Base-by-base conservation (phyloP, 352 stramenopile genomes). In the Phytophthora ohioensis region DNA sequence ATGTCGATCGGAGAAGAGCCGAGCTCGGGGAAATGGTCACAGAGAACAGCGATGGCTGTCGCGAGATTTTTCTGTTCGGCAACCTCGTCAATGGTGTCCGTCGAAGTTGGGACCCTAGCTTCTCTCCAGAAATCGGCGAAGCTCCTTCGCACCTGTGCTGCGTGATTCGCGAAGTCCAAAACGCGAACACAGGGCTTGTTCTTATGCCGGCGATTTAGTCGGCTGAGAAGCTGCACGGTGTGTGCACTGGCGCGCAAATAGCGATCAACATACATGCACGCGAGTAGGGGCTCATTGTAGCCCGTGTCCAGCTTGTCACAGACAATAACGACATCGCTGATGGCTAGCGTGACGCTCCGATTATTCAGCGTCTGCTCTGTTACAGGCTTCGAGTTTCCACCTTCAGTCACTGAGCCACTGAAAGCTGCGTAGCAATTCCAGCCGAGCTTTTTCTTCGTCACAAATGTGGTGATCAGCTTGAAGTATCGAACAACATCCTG, bases 241-340 rank as follows among this genome's bases (percentile, higher is more conserved):
- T 91, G 86, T 1, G 79, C 73, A 21, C 76, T 88, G 5, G 83
- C 83, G 5, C 81, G 82, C 38, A 95, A 69, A 39, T 88, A 85
- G 10, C 88, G 85, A 63, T 95, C 88, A n/a, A 95, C 85, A 61
- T 93, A 95, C 86, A 95, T 94, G 27, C 79, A 86, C 4, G 81
- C 70, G 12, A 95, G 75, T 36, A 85, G 47, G 0, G 88, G 87
- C 42, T 95, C 87, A 53, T 93, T 95, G 77, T 92, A 95, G 3
- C 88, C 88, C 2, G 88, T 95, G 49, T 95, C 88, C 6, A 95
- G 84, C 55, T 95, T 95, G 56, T 95, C 88, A 73, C 88, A 95
- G 5, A 95, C 88, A 63, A 95, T 87, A 31, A 95, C 81, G 13
- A 94, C 69, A 51, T 94, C 86, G 34, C 84, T 91, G 32, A 79